These are phyloP conservation scores for Medicago arabica DNA, from an alignment of 306 rosid genomes.

Conservation along the genomic window DNA sequence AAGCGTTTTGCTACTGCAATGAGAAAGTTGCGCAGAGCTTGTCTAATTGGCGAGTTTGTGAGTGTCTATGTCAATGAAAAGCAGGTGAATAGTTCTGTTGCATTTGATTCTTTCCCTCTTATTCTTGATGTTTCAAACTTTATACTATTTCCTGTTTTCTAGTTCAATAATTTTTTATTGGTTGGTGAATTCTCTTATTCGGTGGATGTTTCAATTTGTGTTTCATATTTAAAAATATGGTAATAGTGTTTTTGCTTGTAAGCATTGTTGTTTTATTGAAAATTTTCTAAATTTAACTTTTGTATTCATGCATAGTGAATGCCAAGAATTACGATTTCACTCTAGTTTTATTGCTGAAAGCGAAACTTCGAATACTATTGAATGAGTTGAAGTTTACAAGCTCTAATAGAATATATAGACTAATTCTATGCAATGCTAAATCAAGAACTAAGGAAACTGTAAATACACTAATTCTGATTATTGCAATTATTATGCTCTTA, in stretches of 20 bases:
- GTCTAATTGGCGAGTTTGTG: constrained; percentile 89
- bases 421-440: neutral
- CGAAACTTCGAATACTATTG: neutral
- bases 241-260: constrained; percentile 6
- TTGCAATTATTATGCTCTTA: neutral
- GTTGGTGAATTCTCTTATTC: neutral
- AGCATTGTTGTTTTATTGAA: constrained; percentile 1
- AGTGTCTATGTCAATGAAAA: constrained; percentile 83
- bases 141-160: constrained; percentile 25
- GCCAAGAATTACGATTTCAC: constrained; percentile 5
- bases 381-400: neutral
- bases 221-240: constrained; percentile 8
- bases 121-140: neutral
- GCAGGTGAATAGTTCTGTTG: constrained; percentile 61
- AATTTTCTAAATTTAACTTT: constrained; percentile 20
- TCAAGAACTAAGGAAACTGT: neutral
- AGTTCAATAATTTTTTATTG: constrained; percentile 18
- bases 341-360: constrained; percentile 6
- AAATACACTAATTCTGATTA: neutral
- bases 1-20: constrained; percentile 70
- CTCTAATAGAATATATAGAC: neutral
- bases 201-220: neutral
- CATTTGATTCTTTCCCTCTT: neutral
- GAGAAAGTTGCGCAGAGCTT: constrained; percentile 87
- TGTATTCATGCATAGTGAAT: constrained; percentile 1